Evolutionary conservation across 345 rosid genomes (phyloP).

Genomic region (Salix suchowensis): DNA sequence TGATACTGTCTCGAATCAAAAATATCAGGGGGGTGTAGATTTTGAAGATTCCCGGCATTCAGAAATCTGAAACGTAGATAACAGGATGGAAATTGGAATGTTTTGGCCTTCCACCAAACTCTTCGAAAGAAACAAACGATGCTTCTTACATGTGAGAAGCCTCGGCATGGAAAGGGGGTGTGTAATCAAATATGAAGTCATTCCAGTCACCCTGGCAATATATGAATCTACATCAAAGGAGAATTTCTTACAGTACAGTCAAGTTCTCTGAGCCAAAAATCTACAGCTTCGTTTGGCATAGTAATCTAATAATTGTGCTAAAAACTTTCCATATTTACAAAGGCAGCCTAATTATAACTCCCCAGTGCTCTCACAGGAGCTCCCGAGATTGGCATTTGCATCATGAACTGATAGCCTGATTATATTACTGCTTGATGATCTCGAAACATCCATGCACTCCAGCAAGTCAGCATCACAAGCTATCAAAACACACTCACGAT

Average conservation of each 20-base stretch:
- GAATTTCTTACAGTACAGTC: slow-evolving; percentile 4
- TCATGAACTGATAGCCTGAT: slow-evolving; percentile 70
- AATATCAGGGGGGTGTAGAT: too few relatives aligned
- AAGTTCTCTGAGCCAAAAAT: slow-evolving; percentile 23
- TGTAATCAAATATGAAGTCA: too few relatives aligned
- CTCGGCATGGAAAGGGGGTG: too few relatives aligned
- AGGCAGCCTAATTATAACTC: slow-evolving; percentile 26
- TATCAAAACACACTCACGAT: slow-evolving; percentile 75
- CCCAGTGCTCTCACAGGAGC: slow-evolving; percentile 88
- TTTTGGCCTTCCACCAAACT: too few relatives aligned
- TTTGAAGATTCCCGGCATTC: too few relatives aligned
- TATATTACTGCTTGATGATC: slow-evolving; percentile 55
- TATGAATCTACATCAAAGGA: not conserved
- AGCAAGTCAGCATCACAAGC: slow-evolving; percentile 79
- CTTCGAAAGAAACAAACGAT: too few relatives aligned
- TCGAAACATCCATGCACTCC: slow-evolving; percentile 68
- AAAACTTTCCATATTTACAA: slow-evolving; percentile 16
- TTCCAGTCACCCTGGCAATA: too few relatives aligned
- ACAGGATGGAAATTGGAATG: too few relatives aligned
- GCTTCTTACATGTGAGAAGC: too few relatives aligned
- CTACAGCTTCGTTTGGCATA: slow-evolving; percentile 14
- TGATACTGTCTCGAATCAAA: too few relatives aligned
- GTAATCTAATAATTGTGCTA: slow-evolving; percentile 18
- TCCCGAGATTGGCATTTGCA: slow-evolving; percentile 54
- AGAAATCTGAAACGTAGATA: too few relatives aligned